Percentiles rank a stretch among this genome's conserved stretches.
These are phyloP conservation scores for Pugionium dolabratum DNA, from an alignment of 345 rosid species.

Conservation along the genomic window DNA sequence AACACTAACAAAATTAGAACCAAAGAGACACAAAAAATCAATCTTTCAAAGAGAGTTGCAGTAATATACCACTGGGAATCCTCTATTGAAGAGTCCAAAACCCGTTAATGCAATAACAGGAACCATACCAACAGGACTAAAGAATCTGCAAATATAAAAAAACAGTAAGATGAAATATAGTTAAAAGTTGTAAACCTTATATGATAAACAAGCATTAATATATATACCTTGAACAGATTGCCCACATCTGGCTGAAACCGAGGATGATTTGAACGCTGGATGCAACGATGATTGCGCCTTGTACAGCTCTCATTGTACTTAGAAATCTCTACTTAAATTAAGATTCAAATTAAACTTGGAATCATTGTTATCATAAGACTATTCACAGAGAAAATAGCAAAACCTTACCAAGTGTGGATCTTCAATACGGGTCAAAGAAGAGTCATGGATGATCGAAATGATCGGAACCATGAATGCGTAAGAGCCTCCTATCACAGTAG, in stretches of 20 bases:
- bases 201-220: conserved; percentile 14
- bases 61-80: conserved; percentile 87
- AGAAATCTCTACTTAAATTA: conserved; percentile 61
- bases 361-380: not conserved
- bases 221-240: conserved; percentile 83
- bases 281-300: conserved; percentile 94
- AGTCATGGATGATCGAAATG: conserved; percentile 83
- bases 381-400: conserved; percentile 32
- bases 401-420: conserved; percentile 64
- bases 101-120: conserved; percentile 92
- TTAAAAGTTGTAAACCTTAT: not conserved
- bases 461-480: conserved; percentile 98
- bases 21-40: no score
- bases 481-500: conserved; percentile 95
- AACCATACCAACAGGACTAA: conserved; percentile 97
- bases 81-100: conserved; percentile 94
- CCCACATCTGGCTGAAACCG: conserved; percentile 97
- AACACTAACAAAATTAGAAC: not conserved
- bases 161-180: not conserved
- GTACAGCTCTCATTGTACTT: conserved; percentile 95
- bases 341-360: not conserved
- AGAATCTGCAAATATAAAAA: conserved; percentile 61
- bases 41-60: not conserved
- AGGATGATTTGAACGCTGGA: conserved; percentile 93
- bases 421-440: conserved; percentile 66